Evolutionary conservation across 331 rosid genomes (phyloP).

Genomic region (Spiraea crenata): DNA sequence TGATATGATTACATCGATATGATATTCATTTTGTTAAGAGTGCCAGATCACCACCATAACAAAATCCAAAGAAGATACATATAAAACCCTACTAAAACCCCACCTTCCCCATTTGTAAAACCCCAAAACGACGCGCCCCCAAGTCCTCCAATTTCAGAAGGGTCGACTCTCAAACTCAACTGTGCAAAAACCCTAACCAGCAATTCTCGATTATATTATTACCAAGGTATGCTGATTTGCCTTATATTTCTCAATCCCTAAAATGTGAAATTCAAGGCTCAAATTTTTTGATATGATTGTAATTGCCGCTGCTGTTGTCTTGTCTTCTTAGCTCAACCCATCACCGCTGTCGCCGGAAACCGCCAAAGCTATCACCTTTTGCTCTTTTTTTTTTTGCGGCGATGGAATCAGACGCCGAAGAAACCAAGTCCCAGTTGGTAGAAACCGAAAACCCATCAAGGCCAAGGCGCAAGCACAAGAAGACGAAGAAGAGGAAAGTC

Average conservation of each 20-base stretch:
- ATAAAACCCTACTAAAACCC: neutral
- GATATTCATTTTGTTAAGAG: too few species aligned
- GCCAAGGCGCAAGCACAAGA: conserved; percentile 28
- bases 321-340: neutral
- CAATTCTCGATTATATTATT: too few species aligned
- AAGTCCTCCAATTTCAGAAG: too few species aligned
- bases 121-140: neutral
- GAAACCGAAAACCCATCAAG: conserved; percentile 13
- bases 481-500: conserved; percentile 33
- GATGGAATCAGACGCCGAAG: conserved; percentile 62
- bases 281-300: too few species aligned
- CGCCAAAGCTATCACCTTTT: neutral
- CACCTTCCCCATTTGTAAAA: neutral
- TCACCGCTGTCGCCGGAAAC: neutral
- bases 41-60: too few species aligned
- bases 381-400: neutral
- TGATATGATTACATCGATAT: too few species aligned
- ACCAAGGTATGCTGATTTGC: too few species aligned
- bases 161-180: too few species aligned
- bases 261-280: too few species aligned
- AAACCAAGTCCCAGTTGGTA: conserved; percentile 20
- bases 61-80: neutral
- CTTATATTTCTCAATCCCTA: too few species aligned
- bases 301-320: too few species aligned
- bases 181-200: too few species aligned